These are phyloP conservation scores for Pleurotus platypus DNA, from an alignment of 768 basidiomycete genomes.

Conservation along the genomic window DNA sequence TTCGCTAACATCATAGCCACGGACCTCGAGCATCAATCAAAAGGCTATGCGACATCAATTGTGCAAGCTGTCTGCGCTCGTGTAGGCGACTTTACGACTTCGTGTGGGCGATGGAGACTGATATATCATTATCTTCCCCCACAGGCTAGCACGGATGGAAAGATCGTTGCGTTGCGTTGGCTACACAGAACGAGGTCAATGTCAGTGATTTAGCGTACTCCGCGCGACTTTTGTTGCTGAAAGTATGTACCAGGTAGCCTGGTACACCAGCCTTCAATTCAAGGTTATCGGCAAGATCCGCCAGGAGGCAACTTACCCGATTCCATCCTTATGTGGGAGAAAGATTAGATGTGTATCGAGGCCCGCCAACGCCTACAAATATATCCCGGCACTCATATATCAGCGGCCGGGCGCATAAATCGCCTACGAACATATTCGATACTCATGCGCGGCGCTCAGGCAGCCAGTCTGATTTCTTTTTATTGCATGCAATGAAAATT, in stretches of 20 bases:
- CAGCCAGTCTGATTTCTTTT: neutral
- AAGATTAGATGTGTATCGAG: neutral
- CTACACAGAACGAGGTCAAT: neutral
- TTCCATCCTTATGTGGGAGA: neutral
- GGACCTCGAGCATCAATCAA: constrained; percentile 9
- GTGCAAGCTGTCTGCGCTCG: neutral
- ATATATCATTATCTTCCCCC: neutral
- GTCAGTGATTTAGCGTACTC: neutral
- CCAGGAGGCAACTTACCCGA: neutral
- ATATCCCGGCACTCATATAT: no score
- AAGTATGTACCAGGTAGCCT: neutral
- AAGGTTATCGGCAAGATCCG: neutral
- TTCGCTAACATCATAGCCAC: constrained; percentile 4
- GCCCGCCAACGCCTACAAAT: no score
- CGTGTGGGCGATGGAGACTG: neutral
- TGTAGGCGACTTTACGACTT: neutral
- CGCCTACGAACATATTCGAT: no score
- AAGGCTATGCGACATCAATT: constrained; percentile 8
- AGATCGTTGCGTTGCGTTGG: neutral
- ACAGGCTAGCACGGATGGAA: neutral
- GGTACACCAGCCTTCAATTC: neutral
- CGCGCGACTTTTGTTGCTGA: neutral
- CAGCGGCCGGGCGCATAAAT: no score
- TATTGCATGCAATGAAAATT: no score
- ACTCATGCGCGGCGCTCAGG: no score